Percentiles rank a stretch among this genome's conserved stretches.
These are phyloP conservation scores for Casuarina equisetifolia DNA, from an alignment of 306 rosid genomes.

Conservation along the genomic window DNA sequence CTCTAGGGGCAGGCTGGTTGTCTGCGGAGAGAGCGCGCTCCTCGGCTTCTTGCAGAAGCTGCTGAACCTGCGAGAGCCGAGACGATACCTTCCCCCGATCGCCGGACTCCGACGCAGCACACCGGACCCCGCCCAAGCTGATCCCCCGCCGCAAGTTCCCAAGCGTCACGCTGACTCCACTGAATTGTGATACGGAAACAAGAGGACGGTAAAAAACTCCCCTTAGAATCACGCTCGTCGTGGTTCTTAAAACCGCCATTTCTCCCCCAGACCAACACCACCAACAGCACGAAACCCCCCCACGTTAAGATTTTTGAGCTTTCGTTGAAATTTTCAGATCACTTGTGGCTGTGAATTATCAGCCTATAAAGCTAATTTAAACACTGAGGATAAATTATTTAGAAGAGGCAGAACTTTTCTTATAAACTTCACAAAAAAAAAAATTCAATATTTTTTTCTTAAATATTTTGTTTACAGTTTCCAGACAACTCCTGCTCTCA, in stretches of 20 bases:
- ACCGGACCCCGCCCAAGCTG: conserved; percentile 41
- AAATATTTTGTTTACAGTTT: too few relatives aligned
- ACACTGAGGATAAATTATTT: too few relatives aligned
- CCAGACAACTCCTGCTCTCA: too few relatives aligned
- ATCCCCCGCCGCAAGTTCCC: conserved; percentile 28
- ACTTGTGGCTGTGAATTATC: too few relatives aligned
- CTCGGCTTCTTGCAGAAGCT: conserved; percentile 78
- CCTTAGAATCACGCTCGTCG: conserved; percentile 38
- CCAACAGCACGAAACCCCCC: too few relatives aligned
- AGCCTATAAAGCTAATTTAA: too few relatives aligned
- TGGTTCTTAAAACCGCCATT: conserved; percentile 52
- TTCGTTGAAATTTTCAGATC: too few relatives aligned
- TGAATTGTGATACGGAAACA: conserved; percentile 21
- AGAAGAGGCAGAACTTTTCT: too few relatives aligned
- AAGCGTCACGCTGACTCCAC: conserved; percentile 1
- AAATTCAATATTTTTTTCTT: too few relatives aligned
- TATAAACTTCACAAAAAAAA: too few relatives aligned
- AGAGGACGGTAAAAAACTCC: conserved; percentile 40
- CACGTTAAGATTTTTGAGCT: too few relatives aligned
- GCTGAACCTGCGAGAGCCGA: conserved; percentile 78
- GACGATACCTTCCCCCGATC: conserved; percentile 60
- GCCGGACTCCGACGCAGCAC: conserved; percentile 47
- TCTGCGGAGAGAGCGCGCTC: conserved; percentile 59
- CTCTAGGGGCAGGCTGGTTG: conserved; percentile 61
- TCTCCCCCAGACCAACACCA: background rate